Conservation (phyloP, 257 asterid species). For the Scutellaria barbata region DNA sequence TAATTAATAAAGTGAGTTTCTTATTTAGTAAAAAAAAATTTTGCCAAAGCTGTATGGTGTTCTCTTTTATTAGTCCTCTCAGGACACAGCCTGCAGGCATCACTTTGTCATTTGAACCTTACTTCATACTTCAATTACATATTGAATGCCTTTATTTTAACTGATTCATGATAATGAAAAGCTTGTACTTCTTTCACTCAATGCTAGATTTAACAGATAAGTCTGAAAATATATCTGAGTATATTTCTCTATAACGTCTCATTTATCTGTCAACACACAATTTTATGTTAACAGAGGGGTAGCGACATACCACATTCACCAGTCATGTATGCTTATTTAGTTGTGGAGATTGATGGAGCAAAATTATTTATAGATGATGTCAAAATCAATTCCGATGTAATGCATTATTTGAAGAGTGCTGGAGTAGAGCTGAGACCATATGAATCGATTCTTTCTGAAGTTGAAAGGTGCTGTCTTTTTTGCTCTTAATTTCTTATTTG, state of each 20-base stretch:
- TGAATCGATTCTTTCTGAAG: slow-evolving; percentile 80
- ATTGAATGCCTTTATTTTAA: not conserved
- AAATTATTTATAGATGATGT: slow-evolving; percentile 72
- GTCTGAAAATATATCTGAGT: slow-evolving; percentile 11
- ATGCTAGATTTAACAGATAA: slow-evolving; percentile 3
- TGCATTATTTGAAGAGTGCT: slow-evolving; percentile 74
- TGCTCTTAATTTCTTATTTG: not conserved
- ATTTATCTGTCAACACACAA: slow-evolving; percentile 16
- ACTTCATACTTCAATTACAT: not conserved
- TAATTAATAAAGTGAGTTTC: too few relatives aligned
- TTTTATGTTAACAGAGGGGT: slow-evolving; percentile 72
- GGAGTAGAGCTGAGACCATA: slow-evolving; percentile 84
- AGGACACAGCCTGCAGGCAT: slow-evolving; percentile 18
- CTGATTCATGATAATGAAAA: not conserved
- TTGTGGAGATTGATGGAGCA: slow-evolving; percentile 88
- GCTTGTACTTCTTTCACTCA: not conserved
- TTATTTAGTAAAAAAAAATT: not conserved
- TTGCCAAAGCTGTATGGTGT: slow-evolving; percentile 12
- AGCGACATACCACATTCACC: slow-evolving; percentile 87
- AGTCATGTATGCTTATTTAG: slow-evolving; percentile 87
- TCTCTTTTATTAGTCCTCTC: slow-evolving; percentile 12
- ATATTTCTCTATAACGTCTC: slow-evolving; percentile 28
- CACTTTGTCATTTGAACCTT: slow-evolving; percentile 15
- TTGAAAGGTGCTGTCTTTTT: slow-evolving; percentile 57
- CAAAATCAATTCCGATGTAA: slow-evolving; percentile 76